These are phyloP conservation scores for Aegilops speltoides DNA, from an alignment of 176 grass and related monocot genomes.

Conservation along the genomic window DNA sequence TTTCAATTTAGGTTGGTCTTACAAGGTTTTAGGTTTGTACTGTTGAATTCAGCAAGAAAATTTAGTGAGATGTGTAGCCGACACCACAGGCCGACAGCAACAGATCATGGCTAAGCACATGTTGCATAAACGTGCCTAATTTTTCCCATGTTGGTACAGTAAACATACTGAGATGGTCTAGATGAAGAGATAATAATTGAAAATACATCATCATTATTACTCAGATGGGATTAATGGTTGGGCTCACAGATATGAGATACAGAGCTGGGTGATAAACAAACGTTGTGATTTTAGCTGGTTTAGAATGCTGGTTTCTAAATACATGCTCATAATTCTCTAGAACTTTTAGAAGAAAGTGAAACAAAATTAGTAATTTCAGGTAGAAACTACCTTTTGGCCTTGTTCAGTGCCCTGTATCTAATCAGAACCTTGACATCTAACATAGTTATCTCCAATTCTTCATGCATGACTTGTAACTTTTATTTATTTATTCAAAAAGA, in stretches of 20 bases:
- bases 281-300: not conserved
- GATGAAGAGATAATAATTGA: not conserved
- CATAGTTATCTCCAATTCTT: not conserved
- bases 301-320: not conserved
- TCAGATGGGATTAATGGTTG: not conserved
- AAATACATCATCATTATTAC: not conserved
- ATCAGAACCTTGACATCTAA: not conserved
- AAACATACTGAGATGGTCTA: not conserved
- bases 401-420: not conserved
- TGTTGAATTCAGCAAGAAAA: not conserved
- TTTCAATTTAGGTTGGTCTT: not conserved
- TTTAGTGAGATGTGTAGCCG: not conserved
- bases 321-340: not conserved
- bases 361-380: not conserved
- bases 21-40: not conserved
- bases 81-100: not conserved
- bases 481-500: no score
- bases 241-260: not conserved
- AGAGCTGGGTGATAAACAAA: not conserved
- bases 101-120: not conserved
- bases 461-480: not conserved
- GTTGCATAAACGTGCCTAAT: not conserved
- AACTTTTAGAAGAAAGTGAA: not conserved
- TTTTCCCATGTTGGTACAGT: not conserved
- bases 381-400: not conserved